Evolutionary conservation across 805 yeast species (phyloP).

Genomic region (Yarrowia osloensis): DNA sequence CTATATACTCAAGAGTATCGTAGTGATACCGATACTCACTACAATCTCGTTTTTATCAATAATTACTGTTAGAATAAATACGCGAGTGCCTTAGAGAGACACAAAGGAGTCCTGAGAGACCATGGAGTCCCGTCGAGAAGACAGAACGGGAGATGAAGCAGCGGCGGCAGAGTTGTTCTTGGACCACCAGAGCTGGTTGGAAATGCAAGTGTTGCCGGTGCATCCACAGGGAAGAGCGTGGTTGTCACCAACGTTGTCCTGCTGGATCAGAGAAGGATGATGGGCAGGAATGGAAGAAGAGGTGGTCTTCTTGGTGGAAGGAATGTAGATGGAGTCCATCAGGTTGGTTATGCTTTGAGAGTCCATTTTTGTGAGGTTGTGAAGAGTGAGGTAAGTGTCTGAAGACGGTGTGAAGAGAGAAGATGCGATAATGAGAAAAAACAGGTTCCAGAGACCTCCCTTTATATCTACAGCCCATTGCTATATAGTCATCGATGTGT

Average conservation of each 20-base stretch:
- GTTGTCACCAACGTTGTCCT: constrained; percentile 17
- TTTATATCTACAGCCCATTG: neutral
- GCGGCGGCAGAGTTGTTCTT: constrained; percentile 6
- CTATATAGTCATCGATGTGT: constrained; percentile 12
- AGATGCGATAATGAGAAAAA: no score
- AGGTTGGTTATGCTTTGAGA: constrained; percentile 28
- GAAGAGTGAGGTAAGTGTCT: neutral
- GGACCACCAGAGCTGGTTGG: constrained; percentile 29
- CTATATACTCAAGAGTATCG: no score
- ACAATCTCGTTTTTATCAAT: no score
- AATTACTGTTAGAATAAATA: constrained; percentile 21
- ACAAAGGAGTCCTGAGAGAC: constrained; percentile 9
- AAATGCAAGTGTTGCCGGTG: constrained; percentile 16
- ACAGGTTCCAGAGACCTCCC: no score
- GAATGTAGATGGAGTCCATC: constrained; percentile 31
- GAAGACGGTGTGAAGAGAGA: neutral
- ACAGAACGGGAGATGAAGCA: constrained; percentile 4
- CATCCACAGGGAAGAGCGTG: constrained; percentile 29
- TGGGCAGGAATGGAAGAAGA: constrained; percentile 24
- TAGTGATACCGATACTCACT: no score
- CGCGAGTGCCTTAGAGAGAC: neutral
- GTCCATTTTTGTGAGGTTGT: neutral
- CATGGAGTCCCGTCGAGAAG: constrained; percentile 27
- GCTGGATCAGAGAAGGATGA: constrained; percentile 31
- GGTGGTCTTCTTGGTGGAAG: neutral